These are phyloP conservation scores for Candida succiphila DNA, from an alignment of 805 yeast genomes.

Conservation along the genomic window DNA sequence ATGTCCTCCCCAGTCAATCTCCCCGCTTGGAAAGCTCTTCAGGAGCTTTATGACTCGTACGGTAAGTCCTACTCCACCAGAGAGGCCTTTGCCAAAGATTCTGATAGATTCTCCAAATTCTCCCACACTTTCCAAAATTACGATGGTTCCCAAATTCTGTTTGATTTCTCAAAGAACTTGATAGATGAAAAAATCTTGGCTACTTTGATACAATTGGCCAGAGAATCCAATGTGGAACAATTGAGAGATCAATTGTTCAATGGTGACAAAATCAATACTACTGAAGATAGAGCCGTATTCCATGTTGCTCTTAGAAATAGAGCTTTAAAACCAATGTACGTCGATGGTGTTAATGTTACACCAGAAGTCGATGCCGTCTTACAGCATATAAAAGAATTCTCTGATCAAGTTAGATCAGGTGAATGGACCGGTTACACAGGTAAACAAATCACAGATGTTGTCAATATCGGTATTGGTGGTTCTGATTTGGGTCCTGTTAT, in stretches of 20 bases:
- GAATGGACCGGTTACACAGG: conserved; percentile 97
- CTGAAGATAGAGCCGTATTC: conserved; percentile 95
- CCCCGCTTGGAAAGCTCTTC: conserved; percentile 77
- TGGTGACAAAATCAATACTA: conserved; percentile 90
- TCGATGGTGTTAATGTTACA: conserved; percentile 83
- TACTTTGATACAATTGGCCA: conserved; percentile 67
- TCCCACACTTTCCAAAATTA: conserved; percentile 72
- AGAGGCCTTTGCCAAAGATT: conserved; percentile 69
- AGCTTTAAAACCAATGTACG: conserved; percentile 71
- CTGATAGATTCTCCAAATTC: conserved; percentile 65
- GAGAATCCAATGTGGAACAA: conserved; percentile 78
- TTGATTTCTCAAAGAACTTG: conserved; percentile 93
- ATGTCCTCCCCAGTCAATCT: conserved; percentile 40
- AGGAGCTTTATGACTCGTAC: conserved; percentile 53
- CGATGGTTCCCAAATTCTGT: conserved; percentile 82
- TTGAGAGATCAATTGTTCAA: conserved; percentile 87
- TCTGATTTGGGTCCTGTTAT: conserved; percentile 98
- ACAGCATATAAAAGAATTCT: conserved; percentile 94
- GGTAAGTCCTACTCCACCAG: conserved; percentile 68
- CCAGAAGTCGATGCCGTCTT: conserved; percentile 88
- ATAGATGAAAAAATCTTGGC: conserved; percentile 73
- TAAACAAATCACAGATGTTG: conserved; percentile 84
- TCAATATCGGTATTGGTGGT: conserved; percentile 98
- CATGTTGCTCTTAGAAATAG: conserved; percentile 96
- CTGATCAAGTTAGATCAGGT: conserved; percentile 84